These are phyloP conservation scores for Daldinia vernicosa DNA, from an alignment of 495 filamentous ascomycete genomes.

Conservation along the genomic window DNA sequence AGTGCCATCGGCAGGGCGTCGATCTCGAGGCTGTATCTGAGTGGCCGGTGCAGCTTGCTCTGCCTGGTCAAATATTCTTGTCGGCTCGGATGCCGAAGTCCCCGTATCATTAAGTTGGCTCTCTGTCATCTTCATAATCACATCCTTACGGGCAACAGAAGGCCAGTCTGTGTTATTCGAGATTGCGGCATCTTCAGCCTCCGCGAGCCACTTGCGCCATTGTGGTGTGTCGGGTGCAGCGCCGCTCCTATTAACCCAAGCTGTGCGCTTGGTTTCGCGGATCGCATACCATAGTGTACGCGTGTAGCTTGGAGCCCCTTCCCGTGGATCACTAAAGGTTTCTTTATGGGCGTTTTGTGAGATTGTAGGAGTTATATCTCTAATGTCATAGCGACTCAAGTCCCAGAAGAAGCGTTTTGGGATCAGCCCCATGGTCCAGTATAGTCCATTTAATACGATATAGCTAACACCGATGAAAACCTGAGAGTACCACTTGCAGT, in stretches of 20 bases:
- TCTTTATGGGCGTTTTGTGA: slow-evolving; percentile 44
- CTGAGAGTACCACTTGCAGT: slow-evolving; percentile 68
- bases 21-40: slow-evolving; percentile 39
- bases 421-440: slow-evolving; percentile 65
- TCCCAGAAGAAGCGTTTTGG: slow-evolving; percentile 61
- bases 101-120: slow-evolving; percentile 24
- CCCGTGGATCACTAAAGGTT: slow-evolving; percentile 41
- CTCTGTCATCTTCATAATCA: slow-evolving; percentile 54
- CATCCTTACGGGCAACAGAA: slow-evolving; percentile 60
- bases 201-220: slow-evolving; percentile 62
- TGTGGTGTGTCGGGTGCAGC: slow-evolving; percentile 59
- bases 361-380: slow-evolving; percentile 52
- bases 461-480: slow-evolving; percentile 65
- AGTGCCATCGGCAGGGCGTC: slow-evolving; percentile 27
- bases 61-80: slow-evolving; percentile 36
- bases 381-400: slow-evolving; percentile 53
- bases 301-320: slow-evolving; percentile 57
- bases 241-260: slow-evolving; percentile 59
- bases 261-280: slow-evolving; percentile 57
- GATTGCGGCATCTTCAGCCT: slow-evolving; percentile 55
- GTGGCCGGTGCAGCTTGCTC: slow-evolving; percentile 45
- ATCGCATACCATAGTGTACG: slow-evolving; percentile 66
- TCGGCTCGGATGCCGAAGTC: not conserved
- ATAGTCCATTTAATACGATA: slow-evolving; percentile 67
- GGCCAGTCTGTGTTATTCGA: slow-evolving; percentile 50